Percentiles rank a stretch among this genome's conserved stretches.
Conservation (phyloP, 208 protist species). For the Acanthamoeba castellanii region DNA sequence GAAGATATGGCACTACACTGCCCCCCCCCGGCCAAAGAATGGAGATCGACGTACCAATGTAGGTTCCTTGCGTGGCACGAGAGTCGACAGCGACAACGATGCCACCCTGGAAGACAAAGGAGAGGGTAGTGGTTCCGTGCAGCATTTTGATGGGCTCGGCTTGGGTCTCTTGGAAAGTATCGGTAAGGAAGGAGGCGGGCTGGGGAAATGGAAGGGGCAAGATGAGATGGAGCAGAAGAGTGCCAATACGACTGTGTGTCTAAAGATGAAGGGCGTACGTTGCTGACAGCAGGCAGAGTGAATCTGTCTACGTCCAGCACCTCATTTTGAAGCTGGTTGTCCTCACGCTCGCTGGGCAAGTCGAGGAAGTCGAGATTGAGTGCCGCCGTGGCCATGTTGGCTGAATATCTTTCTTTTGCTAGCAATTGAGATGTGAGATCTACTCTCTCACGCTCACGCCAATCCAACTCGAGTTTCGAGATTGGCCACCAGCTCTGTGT, state of each 20-base stretch:
- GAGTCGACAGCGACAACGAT: conserved; percentile 99
- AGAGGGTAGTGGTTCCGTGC: conserved; percentile 99
- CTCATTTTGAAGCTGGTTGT: not conserved
- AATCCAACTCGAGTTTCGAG: no score
- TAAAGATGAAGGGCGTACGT: conserved; percentile 44
- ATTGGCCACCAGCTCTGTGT: no score
- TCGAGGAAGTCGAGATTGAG: not conserved
- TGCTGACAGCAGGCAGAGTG: not conserved
- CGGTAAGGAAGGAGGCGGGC: conserved; percentile 46
- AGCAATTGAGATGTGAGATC: not conserved
- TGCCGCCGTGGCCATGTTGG: not conserved
- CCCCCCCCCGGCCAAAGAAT: no score
- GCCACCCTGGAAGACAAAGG: conserved; percentile 98
- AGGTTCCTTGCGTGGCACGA: conserved; percentile 98
- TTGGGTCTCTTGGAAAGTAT: not conserved
- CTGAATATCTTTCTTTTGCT: not conserved
- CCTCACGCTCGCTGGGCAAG: not conserved
- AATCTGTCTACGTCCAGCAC: not conserved
- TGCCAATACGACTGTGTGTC: no score
- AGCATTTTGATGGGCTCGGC: conserved; percentile 81
- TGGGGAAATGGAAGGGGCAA: not conserved
- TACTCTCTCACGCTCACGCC: no score
- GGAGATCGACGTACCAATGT: conserved; percentile 93
- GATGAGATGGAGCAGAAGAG: not conserved
- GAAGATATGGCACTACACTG: no score